Conservation (phyloP, 2,329 filamentous ascomycete species). For the Myriosclerotinia duriaeana region DNA sequence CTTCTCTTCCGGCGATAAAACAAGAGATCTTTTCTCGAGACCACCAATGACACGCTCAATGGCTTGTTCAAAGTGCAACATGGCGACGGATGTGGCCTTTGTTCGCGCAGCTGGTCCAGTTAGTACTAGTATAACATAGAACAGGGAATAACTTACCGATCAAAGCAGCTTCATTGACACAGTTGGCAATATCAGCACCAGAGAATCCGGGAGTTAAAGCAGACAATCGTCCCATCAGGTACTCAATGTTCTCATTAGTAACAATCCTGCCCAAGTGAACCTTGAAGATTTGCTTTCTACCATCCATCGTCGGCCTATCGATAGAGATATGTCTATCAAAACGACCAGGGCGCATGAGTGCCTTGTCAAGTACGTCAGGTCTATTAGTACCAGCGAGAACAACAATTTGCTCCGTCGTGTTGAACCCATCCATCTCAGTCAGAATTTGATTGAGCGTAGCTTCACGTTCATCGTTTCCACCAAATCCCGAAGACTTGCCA, state of each 20-base stretch:
- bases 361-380: conserved; percentile 91
- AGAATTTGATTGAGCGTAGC: conserved; percentile 97
- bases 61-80: conserved; percentile 93
- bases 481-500: conserved; percentile 73
- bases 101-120: conserved; percentile 71
- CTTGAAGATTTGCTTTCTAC: conserved; percentile 90
- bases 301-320: conserved; percentile 94
- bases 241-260: conserved; percentile 84
- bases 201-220: conserved; percentile 95
- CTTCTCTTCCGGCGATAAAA: conserved; percentile 92
- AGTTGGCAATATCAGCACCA: conserved; percentile 97
- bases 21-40: conserved; percentile 94
- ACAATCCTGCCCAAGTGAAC: conserved; percentile 95
- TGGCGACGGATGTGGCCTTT: conserved; percentile 76
- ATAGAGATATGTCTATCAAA: conserved; percentile 97
- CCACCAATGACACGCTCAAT: conserved; percentile 97
- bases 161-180: conserved; percentile 93
- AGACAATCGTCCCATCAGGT: conserved; percentile 82
- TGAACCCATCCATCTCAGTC: conserved; percentile 99
- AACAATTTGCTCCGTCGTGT: conserved; percentile 92
- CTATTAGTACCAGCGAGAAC: conserved; percentile 96
- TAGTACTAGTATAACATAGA: conserved; percentile 22
- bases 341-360: conserved; percentile 91
- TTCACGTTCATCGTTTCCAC: conserved; percentile 96
- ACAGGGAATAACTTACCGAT: conserved; percentile 65